phyloP scores from a whole-genome alignment of 495 filamentous ascomycete species.

The Aspergillus coremiiformis region DNA sequence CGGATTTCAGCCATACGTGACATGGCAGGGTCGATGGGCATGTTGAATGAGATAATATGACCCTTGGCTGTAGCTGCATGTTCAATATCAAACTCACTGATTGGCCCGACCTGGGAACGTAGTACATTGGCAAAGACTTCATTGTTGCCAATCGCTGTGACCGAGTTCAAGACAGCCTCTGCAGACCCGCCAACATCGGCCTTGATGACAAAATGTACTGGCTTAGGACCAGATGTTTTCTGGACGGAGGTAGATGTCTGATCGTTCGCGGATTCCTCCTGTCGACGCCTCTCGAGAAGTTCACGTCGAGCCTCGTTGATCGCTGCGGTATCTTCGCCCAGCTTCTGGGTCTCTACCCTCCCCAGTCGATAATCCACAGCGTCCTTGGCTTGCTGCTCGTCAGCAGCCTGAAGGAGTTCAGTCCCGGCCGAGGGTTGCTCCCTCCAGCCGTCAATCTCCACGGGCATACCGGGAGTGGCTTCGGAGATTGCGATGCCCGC shows the following conservation, averaged over 20 bases:
- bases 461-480: conserved; percentile 81
- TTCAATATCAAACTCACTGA: conserved; percentile 83
- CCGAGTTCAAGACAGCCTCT: conserved; percentile 72
- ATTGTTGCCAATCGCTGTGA: conserved; percentile 70
- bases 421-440: conserved; percentile 87
- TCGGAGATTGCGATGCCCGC: conserved; percentile 62
- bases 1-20: conserved; percentile 56
- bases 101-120: conserved; percentile 65
- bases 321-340: conserved; percentile 63
- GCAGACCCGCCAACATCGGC: conserved; percentile 89
- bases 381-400: conserved; percentile 70
- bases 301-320: conserved; percentile 65
- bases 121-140: conserved; percentile 74
- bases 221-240: conserved; percentile 45
- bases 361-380: conserved; percentile 74
- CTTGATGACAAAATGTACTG: conserved; percentile 81
- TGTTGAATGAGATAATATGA: conserved; percentile 82
- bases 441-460: conserved; percentile 90
- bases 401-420: conserved; percentile 71
- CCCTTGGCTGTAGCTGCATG: conserved; percentile 66
- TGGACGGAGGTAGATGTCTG: conserved; percentile 17
- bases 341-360: conserved; percentile 49
- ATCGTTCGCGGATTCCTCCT: conserved; percentile 33
- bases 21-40: conserved; percentile 59
- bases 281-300: conserved; percentile 50